Conservation (phyloP, 495 filamentous ascomycete species). For the Penicillium samsonianum region DNA sequence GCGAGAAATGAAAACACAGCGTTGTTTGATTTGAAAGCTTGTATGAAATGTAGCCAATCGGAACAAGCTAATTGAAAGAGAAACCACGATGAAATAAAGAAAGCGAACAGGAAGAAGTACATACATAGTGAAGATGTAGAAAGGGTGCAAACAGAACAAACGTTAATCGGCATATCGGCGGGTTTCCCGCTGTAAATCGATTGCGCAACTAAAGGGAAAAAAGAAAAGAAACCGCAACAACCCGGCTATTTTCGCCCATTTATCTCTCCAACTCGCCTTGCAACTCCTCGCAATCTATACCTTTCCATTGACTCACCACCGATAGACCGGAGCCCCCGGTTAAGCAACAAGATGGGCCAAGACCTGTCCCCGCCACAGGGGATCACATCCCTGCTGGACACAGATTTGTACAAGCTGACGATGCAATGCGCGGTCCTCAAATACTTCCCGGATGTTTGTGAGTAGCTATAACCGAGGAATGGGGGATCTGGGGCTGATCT, state of each 20-base stretch:
- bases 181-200: constrained; percentile 8
- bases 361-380: constrained; percentile 56
- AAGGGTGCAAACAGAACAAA: background rate
- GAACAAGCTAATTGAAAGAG: too few relatives aligned
- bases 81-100: too few relatives aligned
- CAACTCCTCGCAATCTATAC: background rate
- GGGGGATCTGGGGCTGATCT: constrained; percentile 21
- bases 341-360: constrained; percentile 33
- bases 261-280: background rate
- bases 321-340: constrained; percentile 9
- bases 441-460: constrained; percentile 79
- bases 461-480: constrained; percentile 23
- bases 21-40: too few relatives aligned
- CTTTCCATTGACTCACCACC: background rate
- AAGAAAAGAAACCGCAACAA: background rate
- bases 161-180: constrained; percentile 9
- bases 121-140: too few relatives aligned
- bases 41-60: too few relatives aligned
- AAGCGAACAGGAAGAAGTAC: too few relatives aligned
- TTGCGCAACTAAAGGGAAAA: background rate
- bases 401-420: constrained; percentile 96
- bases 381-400: constrained; percentile 90
- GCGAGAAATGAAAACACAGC: too few relatives aligned
- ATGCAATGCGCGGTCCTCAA: constrained; percentile 97
- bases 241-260: background rate